Evolutionary conservation across 805 yeast genomes (phyloP), one percentile per base, ranked within the genome.

Genomic region (Suhomyces sp.): DNA sequence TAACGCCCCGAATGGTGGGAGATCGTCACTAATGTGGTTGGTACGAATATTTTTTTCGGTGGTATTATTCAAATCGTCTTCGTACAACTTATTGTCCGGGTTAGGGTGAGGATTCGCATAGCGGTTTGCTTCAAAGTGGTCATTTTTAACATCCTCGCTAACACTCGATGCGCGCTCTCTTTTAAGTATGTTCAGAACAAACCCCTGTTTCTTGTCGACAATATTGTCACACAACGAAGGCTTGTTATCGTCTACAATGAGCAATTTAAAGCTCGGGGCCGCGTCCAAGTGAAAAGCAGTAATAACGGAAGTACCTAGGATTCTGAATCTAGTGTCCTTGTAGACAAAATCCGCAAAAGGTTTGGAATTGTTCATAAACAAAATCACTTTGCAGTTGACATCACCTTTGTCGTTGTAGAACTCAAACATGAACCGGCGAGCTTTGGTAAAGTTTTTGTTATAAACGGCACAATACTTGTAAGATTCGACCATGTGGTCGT

Each of bases 341-440:
- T 71, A 74, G 27, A 47, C 59, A 56, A 75, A 75, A 59, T 75
- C 79, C 9, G 75, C 64, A 55, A 68, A 71, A 3, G 78, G 74
- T 49, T 66, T 62, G 55, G 59, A 63, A 50, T 66, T 67, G 59
- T 70, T 66, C 56, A 71, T 72, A 50, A 73, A 74, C 46, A 66
- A 60, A 5, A 66, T 41, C 7, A 75, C 52, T 29, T 60, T 64
- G 6, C 55, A 33, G 8, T 54, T 43, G 2, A 44, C 47, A n/a
- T 44, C 47, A 1, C 48, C 53, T n/a, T 58, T 59, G 4, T 47
- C 51, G 7, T 64, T 58, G 5, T 44, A 59, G 56, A 73, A 73
- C 8, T 59, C 61, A 48, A 72, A 63, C 2, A 57, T 62, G 47
- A 63, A 66, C 22, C 78, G 54, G 51, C 65, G 63, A 27, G 64